Base-by-base conservation (phyloP, 768 basidiomycete species). In the Clavaria fumosa region DNA sequence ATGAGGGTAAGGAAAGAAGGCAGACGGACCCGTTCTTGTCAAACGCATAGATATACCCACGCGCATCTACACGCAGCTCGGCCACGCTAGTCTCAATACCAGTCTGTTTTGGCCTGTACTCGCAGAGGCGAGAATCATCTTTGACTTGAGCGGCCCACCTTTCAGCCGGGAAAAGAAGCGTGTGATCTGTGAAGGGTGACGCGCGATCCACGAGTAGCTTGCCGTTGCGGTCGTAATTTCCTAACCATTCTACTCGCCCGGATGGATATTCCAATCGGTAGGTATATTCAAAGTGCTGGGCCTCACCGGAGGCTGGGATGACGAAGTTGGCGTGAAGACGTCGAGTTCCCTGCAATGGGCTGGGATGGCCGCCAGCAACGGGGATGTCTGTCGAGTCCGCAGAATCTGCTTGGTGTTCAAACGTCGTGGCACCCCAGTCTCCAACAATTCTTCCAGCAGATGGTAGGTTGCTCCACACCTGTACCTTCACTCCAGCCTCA, bases 241-340 rank as follows among this genome's bases (percentile, higher is more conserved):
- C 69, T 17, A 70, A 54, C 70, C 70, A 72, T 36, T 50, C 50
- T 30, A 63, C 52, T 35, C 59, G 49, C 21, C 68, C 67, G 12
- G 51, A 51, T 11, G 66, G 50, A 50, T 67, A 62, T 2, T 60
- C 39, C 14, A 74, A 37, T 26, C 71, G 62, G 48, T 70, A 74
- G 0, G 70, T 73, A 50, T 63, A 68, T 12, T 58, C 58, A 43
- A 57, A 65, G 7, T 36, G 37, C n/a, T 40, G n/a, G n/a, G n/a
- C 39, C 10, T 22, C 24, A 31, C 45, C 30, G 32, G 41, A 32
- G 23, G 44, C 26, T 17, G 31, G 36, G 19, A 35, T n/a, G 9
- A 31, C 23, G 31, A 37, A 21, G 12, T 14, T 28, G 14, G 26
- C 26, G 9, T 28, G 9, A 28, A 28, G 26, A 28, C 14, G 14